Evolutionary conservation across 129 eudicot species (phyloP).

Genomic region (Logfia minima): DNA sequence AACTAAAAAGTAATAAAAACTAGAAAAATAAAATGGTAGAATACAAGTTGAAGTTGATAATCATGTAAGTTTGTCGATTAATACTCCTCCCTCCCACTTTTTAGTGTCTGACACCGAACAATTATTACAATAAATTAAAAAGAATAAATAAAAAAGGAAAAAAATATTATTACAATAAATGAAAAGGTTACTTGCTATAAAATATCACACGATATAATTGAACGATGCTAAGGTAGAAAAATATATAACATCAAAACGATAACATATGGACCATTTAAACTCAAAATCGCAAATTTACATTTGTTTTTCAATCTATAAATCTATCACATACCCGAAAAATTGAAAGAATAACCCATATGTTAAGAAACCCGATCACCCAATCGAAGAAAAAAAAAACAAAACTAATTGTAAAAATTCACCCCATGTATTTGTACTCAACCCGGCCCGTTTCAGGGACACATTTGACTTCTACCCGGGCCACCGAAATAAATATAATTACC

Average conservation of each 20-base stretch:
- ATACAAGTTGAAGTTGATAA: no score
- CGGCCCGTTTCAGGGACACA: constrained; percentile 51
- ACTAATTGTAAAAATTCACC: constrained; percentile 20
- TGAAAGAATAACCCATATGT: constrained; percentile 26
- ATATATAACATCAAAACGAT: not conserved
- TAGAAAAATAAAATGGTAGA: no score
- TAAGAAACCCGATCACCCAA: constrained; percentile 19
- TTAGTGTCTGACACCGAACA: no score
- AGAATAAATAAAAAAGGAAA: no score
- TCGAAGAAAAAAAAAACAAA: not conserved
- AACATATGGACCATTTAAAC: constrained; percentile 27
- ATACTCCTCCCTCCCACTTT: no score
- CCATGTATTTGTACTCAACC: constrained; percentile 30
- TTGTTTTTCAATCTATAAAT: constrained; percentile 27
- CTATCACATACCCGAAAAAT: constrained; percentile 22
- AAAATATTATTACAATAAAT: no score
- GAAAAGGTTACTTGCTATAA: no score
- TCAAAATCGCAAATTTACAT: constrained; percentile 34
- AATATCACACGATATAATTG: no score
- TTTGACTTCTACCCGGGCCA: constrained; percentile 81
- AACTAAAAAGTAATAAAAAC: no score
- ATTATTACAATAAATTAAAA: no score
- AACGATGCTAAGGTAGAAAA: not conserved
- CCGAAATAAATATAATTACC: constrained; percentile 94
- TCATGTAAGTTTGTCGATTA: no score